Percentiles rank a stretch among this genome's conserved stretches.
phyloP scores from a whole-genome alignment of 257 asterid species.

The Salvia rosmarinus region DNA sequence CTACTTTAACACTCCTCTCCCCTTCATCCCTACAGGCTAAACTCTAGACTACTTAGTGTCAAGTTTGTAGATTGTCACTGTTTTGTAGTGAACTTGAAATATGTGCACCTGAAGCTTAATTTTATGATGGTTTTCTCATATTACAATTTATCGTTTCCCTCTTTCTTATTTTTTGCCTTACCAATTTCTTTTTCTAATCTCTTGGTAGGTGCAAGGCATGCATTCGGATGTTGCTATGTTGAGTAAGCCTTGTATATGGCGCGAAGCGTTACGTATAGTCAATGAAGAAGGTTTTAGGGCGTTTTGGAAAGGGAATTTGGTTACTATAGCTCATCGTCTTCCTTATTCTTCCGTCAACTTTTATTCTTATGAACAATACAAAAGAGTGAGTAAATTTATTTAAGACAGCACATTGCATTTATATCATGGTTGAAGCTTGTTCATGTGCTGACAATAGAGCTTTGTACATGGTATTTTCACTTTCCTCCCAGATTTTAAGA shows the following conservation, averaged over 20 bases:
- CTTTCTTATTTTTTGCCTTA: not conserved
- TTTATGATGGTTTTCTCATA: not conserved
- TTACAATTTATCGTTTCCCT: not conserved
- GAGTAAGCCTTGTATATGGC: conserved; percentile 77
- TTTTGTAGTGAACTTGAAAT: not conserved
- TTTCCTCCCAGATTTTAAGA: conserved; percentile 58
- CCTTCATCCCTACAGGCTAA: too few relatives aligned
- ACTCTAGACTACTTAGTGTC: not conserved
- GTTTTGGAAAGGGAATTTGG: conserved; percentile 96
- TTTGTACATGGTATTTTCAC: not conserved
- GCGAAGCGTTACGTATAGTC: conserved; percentile 69
- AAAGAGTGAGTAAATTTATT: conserved; percentile 54
- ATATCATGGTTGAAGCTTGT: not conserved
- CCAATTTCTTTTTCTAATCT: not conserved
- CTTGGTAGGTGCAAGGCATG: conserved; percentile 87
- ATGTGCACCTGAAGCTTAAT: conserved; percentile 4
- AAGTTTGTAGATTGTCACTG: not conserved
- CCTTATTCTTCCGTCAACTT: conserved; percentile 87
- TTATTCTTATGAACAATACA: conserved; percentile 80
- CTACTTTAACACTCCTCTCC: not conserved
- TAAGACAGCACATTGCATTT: conserved; percentile 14
- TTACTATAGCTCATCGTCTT: conserved; percentile 89
- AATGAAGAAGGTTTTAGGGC: conserved; percentile 94
- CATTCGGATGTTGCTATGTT: conserved; percentile 77
- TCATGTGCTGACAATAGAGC: not conserved